Base-by-base conservation (phyloP, 345 rosid genomes). In the Aquilaria malaccensis region DNA sequence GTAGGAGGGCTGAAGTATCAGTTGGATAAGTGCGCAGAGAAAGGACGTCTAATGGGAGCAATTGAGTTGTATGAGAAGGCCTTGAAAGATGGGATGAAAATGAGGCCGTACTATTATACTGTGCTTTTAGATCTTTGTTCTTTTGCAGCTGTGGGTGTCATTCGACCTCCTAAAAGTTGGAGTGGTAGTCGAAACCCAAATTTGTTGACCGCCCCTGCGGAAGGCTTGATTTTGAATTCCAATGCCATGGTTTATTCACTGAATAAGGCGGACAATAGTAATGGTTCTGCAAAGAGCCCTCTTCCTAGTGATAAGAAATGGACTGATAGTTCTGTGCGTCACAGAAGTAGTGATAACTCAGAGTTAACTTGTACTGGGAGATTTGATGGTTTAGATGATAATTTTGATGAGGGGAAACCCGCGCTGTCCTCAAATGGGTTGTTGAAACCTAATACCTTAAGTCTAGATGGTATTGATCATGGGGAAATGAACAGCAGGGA, bases 101-200 rank as follows among this genome's bases (percentile, higher is more conserved):
- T 84, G 73, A 74, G 58, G 66, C 87, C 80, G 58, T 79, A 82
- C 63, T 84, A 82, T 69, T 87, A 82, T 62, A 61, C 76, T 41
- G 83, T 82, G 13, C 58, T 84, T 55, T 53, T 84, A 68, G 82
- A 87, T 76, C 80, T 84, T 37, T 84, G 88, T 65, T 79, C 94
- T 56, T 87, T 87, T 73, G 89, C 88, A 13, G 89, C 94, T 61
- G 67, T 72, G 14, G 93, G 89, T 45, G 64, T 77, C 67, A 77
- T 80, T 65, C 78, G 69, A 67, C 94, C 85, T 60, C 89, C 85
- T 55, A 84, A 83, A 70, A 80, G 89, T 54, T 87, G 89, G 53
- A 75, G 69, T 14, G 50, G 71, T 12, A 45, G 11, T 61, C 78
- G 84, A 65, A 45, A 67, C 50, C 63, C 62, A 55, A 73, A 59